phyloP scores from a whole-genome alignment of 2,329 filamentous ascomycete genomes.

The Talaromyces sp. region DNA sequence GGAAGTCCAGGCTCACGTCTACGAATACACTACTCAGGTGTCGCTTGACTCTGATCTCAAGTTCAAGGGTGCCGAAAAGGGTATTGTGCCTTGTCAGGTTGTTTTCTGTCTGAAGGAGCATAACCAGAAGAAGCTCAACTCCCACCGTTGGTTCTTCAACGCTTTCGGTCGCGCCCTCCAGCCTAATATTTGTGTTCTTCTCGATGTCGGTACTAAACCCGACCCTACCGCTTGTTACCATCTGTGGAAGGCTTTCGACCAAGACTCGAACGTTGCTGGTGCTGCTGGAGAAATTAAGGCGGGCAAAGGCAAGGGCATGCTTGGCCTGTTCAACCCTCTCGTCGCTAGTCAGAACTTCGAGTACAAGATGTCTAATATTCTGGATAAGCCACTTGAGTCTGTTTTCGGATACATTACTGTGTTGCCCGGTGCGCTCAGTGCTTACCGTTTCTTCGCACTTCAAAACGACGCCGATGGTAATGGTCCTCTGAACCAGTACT shows the following conservation, averaged over 20 bases:
- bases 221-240: conserved; percentile 91
- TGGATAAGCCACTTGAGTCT: conserved; percentile 95
- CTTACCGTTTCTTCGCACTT: conserved; percentile 91
- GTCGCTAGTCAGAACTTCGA: conserved; percentile 98
- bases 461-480: conserved; percentile 97
- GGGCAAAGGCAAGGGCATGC: conserved; percentile 83
- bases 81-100: conserved; percentile 96
- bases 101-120: conserved; percentile 98
- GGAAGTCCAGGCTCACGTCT: conserved; percentile 93
- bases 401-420: conserved; percentile 99
- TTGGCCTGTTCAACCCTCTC: conserved; percentile 85
- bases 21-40: conserved; percentile 98
- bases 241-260: conserved; percentile 98
- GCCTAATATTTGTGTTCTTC: conserved; percentile 93
- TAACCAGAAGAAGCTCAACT: conserved; percentile 97
- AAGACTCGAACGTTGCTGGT: conserved; percentile 93
- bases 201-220: conserved; percentile 94
- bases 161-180: conserved; percentile 90
- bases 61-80: conserved; percentile 99
- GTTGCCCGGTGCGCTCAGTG: conserved; percentile 88
- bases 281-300: conserved; percentile 98
- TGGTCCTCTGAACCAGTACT: conserved; percentile 94
- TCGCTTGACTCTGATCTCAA: conserved; percentile 93
- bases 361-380: conserved; percentile 99
- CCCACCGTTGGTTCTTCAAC: conserved; percentile 99